Evolutionary conservation across 148 eudicot genomes (phyloP).

Genomic region (Persicaria tinctoria): DNA sequence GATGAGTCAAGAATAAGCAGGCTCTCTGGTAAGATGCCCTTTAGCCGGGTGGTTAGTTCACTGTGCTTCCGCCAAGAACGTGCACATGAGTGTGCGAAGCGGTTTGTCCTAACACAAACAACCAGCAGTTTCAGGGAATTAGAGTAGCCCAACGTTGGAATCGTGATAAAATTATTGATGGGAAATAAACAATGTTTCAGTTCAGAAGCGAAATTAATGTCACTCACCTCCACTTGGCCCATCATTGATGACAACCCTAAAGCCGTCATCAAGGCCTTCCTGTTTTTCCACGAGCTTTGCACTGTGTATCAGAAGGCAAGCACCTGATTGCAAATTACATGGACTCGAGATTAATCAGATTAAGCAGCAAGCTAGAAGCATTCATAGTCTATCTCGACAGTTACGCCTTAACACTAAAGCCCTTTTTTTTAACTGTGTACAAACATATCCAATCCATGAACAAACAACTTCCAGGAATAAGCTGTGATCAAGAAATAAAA

Average conservation of each 20-base stretch:
- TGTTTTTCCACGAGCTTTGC: conserved; percentile 83
- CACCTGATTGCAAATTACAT: conserved; percentile 42
- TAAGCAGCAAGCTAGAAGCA: not conserved
- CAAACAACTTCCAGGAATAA: not conserved
- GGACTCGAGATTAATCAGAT: not conserved
- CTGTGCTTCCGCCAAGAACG: conserved; percentile 89
- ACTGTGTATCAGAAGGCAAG: conserved; percentile 80
- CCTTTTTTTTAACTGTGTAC: not conserved
- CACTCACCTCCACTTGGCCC: conserved; percentile 83
- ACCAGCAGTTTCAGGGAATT: not conserved
- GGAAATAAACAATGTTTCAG: not conserved
- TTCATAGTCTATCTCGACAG: not conserved
- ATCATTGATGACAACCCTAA: conserved; percentile 76
- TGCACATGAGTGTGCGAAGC: conserved; percentile 85
- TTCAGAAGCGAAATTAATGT: conserved; percentile 1
- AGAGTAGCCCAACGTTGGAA: too few relatives aligned
- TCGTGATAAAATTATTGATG: not conserved
- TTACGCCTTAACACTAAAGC: not conserved
- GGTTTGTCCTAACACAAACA: conserved; percentile 65
- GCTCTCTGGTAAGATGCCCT: not conserved
- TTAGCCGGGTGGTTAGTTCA: conserved; percentile 97
- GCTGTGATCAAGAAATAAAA: too few relatives aligned
- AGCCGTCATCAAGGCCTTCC: conserved; percentile 90
- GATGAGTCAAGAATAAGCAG: conserved; percentile 5
- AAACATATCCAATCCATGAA: not conserved